Evolutionary conservation across 495 filamentous ascomycete species (phyloP).

Genomic region (Talaromyces ruber): DNA sequence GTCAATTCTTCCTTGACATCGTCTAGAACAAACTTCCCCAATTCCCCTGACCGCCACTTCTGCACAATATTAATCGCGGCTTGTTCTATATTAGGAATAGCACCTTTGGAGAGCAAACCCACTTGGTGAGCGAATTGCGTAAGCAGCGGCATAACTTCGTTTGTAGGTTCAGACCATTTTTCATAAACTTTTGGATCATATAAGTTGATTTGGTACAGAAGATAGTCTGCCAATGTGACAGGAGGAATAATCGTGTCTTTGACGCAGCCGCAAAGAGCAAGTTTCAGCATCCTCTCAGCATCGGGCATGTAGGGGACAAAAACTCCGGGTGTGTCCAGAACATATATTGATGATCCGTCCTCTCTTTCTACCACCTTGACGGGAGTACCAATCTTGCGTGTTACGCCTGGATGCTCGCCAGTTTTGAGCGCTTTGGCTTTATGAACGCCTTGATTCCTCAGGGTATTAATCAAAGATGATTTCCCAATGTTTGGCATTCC

Average conservation of each 20-base stretch:
- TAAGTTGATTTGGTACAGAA: constrained; percentile 76
- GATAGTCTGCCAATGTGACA: constrained; percentile 74
- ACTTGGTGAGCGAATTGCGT: constrained; percentile 59
- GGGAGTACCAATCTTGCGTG: constrained; percentile 70
- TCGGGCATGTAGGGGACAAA: constrained; percentile 87
- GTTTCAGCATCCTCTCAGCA: constrained; percentile 82
- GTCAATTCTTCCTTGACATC: constrained; percentile 54
- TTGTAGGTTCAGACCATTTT: constrained; percentile 64
- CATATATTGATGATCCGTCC: constrained; percentile 47
- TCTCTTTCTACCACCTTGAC: constrained; percentile 68
- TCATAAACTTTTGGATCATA: constrained; percentile 49
- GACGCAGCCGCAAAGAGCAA: constrained; percentile 82
- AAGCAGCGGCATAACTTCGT: constrained; percentile 66
- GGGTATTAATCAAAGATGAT: constrained; percentile 79
- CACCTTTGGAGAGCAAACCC: constrained; percentile 70
- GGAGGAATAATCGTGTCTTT: constrained; percentile 77
- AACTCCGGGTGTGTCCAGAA: constrained; percentile 74
- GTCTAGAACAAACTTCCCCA: constrained; percentile 77
- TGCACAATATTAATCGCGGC: constrained; percentile 78
- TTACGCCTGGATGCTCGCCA: constrained; percentile 82
- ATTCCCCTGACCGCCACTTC: constrained; percentile 67
- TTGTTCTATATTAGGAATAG: constrained; percentile 58
- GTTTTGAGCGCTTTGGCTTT: constrained; percentile 74
- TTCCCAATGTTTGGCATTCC: constrained; percentile 97
- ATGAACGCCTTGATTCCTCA: constrained; percentile 59